Percentiles rank a stretch among this genome's conserved stretches.
phyloP scores from a whole-genome alignment of 305 asterid genomes.

The Petunia hybrid region DNA sequence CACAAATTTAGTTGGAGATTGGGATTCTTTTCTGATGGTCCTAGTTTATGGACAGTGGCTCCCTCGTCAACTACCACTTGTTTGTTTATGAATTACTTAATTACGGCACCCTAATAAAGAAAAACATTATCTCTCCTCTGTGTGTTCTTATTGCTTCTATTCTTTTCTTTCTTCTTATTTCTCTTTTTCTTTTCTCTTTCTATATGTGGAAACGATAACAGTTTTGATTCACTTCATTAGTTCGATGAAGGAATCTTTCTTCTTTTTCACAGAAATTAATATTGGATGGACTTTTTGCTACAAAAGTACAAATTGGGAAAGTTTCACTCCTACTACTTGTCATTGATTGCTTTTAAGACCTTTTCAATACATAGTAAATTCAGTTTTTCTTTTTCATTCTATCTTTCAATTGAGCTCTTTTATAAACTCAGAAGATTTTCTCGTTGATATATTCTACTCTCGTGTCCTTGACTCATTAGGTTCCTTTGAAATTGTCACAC shows the following conservation, averaged over 20 bases:
- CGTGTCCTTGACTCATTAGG: not conserved
- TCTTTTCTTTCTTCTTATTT: not conserved
- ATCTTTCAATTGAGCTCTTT: not conserved
- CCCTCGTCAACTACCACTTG: not conserved
- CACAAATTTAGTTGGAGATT: constrained; percentile 22
- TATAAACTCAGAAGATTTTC: not conserved
- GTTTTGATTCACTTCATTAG: constrained; percentile 3
- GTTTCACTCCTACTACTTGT: constrained; percentile 13
- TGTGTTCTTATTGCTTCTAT: constrained; percentile 7
- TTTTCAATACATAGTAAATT: not conserved
- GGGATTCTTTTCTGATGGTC: constrained; percentile 20
- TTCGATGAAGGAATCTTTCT: constrained; percentile 22
- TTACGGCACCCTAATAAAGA: not conserved
- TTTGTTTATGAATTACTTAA: not conserved
- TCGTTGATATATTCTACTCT: not conserved
- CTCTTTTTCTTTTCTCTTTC: not conserved
- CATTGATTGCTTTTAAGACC: not conserved
- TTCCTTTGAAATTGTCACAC: constrained; percentile 10
- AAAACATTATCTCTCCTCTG: not conserved
- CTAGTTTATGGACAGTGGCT: not conserved
- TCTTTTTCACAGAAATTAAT: not conserved
- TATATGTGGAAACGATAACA: not conserved
- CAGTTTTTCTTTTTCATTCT: not conserved
- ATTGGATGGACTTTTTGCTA: not conserved
- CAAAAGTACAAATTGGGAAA: constrained; percentile 7